A percentile compares a stretch with the other conserved stretches of the same genome.
Conservation (phyloP, 164 flowering plant genomes). For the Chimonanthus salicifolius region DNA sequence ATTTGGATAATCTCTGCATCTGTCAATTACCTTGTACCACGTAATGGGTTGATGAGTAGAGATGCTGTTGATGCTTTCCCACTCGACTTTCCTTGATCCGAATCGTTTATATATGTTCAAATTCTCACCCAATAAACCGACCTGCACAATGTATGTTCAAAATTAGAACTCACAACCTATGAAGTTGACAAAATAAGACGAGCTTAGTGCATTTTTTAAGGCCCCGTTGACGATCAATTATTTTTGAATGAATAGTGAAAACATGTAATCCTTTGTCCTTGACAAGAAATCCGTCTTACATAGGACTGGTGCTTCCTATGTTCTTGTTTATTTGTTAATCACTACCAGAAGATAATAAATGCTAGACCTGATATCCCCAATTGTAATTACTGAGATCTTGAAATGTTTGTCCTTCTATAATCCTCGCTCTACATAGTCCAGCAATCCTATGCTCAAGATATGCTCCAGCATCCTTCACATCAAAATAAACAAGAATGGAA, state of each 20-base stretch:
- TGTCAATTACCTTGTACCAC: slow-evolving; percentile 45
- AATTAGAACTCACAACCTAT: background rate
- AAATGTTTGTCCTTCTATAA: slow-evolving; percentile 13
- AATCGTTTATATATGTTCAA: slow-evolving; percentile 24
- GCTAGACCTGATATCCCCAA: slow-evolving; percentile 65
- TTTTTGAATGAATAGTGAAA: no score
- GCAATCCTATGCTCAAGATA: slow-evolving; percentile 42
- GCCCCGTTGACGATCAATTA: background rate
- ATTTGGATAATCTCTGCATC: background rate
- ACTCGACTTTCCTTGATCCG: slow-evolving; percentile 18
- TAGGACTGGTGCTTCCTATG: background rate
- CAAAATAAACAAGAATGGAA: slow-evolving; percentile 7
- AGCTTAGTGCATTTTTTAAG: background rate
- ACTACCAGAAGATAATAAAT: background rate
- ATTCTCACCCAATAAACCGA: slow-evolving; percentile 41
- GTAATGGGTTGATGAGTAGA: slow-evolving; percentile 27
- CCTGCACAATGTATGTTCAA: slow-evolving; percentile 19
- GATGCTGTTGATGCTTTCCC: slow-evolving; percentile 20
- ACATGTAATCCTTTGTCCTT: background rate
- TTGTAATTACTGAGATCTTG: slow-evolving; percentile 20
- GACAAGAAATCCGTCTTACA: background rate
- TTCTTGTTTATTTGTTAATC: background rate
- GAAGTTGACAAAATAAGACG: background rate
- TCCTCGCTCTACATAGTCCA: slow-evolving; percentile 35
- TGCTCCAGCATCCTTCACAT: slow-evolving; percentile 58